Conservation (phyloP, 192 early-diverging fungal genomes). For the Rhizoclosmatium globosum region DNA sequence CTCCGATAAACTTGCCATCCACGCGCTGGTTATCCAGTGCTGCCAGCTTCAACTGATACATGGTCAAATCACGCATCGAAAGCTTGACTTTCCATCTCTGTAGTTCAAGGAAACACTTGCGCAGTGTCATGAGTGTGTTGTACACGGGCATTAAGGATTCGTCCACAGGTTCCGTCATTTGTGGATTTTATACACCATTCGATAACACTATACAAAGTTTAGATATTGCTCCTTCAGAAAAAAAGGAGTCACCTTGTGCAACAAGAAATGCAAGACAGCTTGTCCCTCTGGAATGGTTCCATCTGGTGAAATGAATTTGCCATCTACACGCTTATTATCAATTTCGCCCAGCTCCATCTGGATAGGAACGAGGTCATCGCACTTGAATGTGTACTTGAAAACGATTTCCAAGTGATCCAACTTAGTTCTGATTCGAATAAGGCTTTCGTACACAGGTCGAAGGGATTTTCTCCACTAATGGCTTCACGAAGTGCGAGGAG, state of each 20-base stretch:
- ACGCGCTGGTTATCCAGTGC: constrained; percentile 79
- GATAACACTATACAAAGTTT: constrained; percentile 73
- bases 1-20: constrained; percentile 87
- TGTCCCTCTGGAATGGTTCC: constrained; percentile 79
- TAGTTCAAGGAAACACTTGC: constrained; percentile 78
- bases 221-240: not conserved
- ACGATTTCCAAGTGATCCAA: constrained; percentile 80
- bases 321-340: constrained; percentile 82
- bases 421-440: constrained; percentile 68
- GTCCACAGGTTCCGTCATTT: constrained; percentile 75
- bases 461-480: constrained; percentile 62
- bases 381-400: constrained; percentile 71
- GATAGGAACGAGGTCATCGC: constrained; percentile 40
- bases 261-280: constrained; percentile 62
- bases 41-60: constrained; percentile 89
- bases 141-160: constrained; percentile 86
- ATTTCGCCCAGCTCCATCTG: constrained; percentile 84
- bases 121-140: constrained; percentile 84
- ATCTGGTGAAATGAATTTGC: constrained; percentile 76
- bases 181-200: constrained; percentile 84
- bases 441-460: constrained; percentile 46
- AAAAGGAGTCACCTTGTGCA: constrained; percentile 43
- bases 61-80: constrained; percentile 77
- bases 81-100: constrained; percentile 83
- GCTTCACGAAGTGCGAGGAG: constrained; percentile 73